Conservation (phyloP, 805 yeast genomes). For the Saccharomycopsis sp. region DNA sequence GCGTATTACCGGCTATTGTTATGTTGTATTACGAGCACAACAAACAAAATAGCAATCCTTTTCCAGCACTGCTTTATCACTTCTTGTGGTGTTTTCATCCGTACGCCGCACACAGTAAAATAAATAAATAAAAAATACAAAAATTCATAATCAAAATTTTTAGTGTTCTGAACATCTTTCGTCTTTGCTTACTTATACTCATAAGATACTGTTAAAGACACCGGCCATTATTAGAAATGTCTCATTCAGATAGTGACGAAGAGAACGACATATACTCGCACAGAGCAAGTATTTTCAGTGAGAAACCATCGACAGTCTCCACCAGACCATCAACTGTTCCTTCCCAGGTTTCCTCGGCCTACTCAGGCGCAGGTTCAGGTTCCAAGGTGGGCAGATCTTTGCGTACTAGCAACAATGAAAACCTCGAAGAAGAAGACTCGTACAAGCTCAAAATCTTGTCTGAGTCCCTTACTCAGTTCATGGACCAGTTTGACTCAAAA, state of each 20-base stretch:
- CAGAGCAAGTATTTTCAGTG: constrained; percentile 19
- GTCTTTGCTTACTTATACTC: no score
- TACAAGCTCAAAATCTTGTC: constrained; percentile 15
- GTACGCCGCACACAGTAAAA: no score
- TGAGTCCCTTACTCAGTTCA: constrained; percentile 15
- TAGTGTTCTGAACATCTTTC: no score
- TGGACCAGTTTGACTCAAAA: constrained; percentile 19
- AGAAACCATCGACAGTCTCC: constrained; percentile 19
- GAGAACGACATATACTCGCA: constrained; percentile 19
- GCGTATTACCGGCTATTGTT: no score
- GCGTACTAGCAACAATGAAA: constrained; percentile 17
- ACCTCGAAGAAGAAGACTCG: constrained; percentile 15
- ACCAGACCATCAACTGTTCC: constrained; percentile 21
- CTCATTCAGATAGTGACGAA: background rate
- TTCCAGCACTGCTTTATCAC: no score
- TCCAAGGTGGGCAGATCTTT: constrained; percentile 19
- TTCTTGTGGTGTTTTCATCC: no score
- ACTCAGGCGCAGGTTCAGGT: constrained; percentile 1
- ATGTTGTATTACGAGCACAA: no score
- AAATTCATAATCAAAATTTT: no score
- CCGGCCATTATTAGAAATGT: no score
- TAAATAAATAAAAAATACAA: no score
- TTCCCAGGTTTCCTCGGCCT: constrained; percentile 6
- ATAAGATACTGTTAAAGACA: no score
- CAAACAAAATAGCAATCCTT: no score